Evolutionary conservation across 2,329 filamentous ascomycete species (phyloP), one percentile per base, ranked within the genome.

Genomic region (Albophoma yamanashiensis): DNA sequence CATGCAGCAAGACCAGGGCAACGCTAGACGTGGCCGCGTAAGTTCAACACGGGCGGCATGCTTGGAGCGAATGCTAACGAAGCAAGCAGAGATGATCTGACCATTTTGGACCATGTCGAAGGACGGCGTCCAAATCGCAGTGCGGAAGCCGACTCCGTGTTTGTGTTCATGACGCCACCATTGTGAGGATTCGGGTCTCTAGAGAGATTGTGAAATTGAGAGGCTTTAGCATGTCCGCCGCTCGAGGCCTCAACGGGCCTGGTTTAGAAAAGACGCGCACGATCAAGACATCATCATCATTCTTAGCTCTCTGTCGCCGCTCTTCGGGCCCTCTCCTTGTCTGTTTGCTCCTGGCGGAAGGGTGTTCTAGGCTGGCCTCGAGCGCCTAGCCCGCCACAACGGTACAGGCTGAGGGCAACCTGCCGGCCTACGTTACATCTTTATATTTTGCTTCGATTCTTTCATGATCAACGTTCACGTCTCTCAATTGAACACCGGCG

Each of bases 21-120:
- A 82, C 70, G 70, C 74, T 64, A 75, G 83, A 71, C 80, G 84
- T 65, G 83, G 83, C 72, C 80, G 84, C 68, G 82, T 84, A 79
- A 76, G 82, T 72, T 53, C 55, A 59, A 60, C 47, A 60, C 57
- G 58, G 59, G 56, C 59, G 58, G 62, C 60, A 57, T 59, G 62
- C 53, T 61, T 61, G 63, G 61, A 61, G 59, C 61, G 59, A 55
- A 42, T 57, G 64, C 69, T 72, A 66, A 71, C 61, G 34, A 34
- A n/a, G 38, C 59, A 60, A 34, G n/a, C 61, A 70, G 67, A 68
- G 70, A 68, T 71, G 62, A 71, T 64, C 60, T 59, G 40, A 14
- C 14, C 27, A 36, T 34, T 14, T 11, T 36, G 31, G 11, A 20
- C 50, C 50, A 53, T 36, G 17, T 20, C 50, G 11, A 53, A 20